Evolutionary conservation across 2,329 filamentous ascomycete species (phyloP).

Genomic region (Clonostachys rosea): DNA sequence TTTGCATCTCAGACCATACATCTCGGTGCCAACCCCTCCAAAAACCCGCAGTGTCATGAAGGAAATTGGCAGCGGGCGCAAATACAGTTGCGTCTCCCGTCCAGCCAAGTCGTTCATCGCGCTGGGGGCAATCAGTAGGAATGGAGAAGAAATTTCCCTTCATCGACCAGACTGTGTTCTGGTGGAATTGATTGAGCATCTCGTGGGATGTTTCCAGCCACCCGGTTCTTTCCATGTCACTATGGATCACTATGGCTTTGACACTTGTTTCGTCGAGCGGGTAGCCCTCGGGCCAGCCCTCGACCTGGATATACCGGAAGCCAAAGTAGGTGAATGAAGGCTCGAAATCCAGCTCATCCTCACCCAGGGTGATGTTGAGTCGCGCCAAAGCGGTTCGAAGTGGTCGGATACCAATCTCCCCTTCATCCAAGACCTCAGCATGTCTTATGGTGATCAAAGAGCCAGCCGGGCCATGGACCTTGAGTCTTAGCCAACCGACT

Average conservation of each 20-base stretch:
- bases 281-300: constrained; percentile 28
- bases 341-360: constrained; percentile 22
- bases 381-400: constrained; percentile 34
- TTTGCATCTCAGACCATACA: constrained; percentile 24
- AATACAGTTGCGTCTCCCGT: constrained; percentile 47
- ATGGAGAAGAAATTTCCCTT: constrained; percentile 53
- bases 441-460: constrained; percentile 40
- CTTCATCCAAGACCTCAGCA: constrained; percentile 49
- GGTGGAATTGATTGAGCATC: constrained; percentile 47
- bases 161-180: constrained; percentile 53
- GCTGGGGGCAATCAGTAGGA: constrained; percentile 53
- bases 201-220: constrained; percentile 46
- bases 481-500: constrained; percentile 41
- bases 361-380: constrained; percentile 27
- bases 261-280: constrained; percentile 10
- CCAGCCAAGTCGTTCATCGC: constrained; percentile 51
- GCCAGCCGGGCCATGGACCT: constrained; percentile 25
- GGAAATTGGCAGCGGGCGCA: constrained; percentile 41
- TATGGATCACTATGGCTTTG: constrained; percentile 34
- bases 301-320: constrained; percentile 45
- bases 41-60: constrained; percentile 48
- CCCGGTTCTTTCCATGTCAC: constrained; percentile 44
- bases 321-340: constrained; percentile 48
- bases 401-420: constrained; percentile 31
- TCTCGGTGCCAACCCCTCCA: constrained; percentile 45